Conservation (phyloP, 371 early-diverging fungal genomes). For the Syncephalis plumigaleata region DNA sequence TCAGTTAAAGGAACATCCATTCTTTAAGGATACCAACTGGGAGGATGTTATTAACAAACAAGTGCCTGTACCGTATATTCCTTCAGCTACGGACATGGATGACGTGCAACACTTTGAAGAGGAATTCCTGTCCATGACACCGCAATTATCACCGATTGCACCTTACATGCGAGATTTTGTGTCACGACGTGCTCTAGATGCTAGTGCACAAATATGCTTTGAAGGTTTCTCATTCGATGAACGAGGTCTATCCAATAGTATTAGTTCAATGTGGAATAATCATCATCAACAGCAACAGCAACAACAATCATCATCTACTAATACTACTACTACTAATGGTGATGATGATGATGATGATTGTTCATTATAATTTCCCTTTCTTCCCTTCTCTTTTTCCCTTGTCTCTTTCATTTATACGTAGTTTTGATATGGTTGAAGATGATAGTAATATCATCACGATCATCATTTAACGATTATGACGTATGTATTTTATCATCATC, state of each 20-base stretch:
- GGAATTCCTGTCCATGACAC: conserved; percentile 33
- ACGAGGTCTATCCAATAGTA: not conserved
- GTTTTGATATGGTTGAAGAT: too few species aligned
- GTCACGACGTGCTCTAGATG: not conserved
- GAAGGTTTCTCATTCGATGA: conserved; percentile 2
- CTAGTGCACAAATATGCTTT: conserved; percentile 1
- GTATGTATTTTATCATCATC: too few species aligned
- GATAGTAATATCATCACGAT: too few species aligned
- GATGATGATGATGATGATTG: too few species aligned
- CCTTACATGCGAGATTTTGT: not conserved
- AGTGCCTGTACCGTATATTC: conserved; percentile 21
- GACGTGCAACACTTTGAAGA: conserved; percentile 52
- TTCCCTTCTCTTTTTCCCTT: too few species aligned
- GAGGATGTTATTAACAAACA: conserved; percentile 14
- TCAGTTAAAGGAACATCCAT: conserved; percentile 47
- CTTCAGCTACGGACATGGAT: conserved; percentile 24
- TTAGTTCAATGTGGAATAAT: too few species aligned
- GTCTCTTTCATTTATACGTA: too few species aligned
- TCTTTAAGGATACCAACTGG: conserved; percentile 50
- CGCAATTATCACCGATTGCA: conserved; percentile 15
- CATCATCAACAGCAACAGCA: too few species aligned
- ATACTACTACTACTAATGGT: too few species aligned
- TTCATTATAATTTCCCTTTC: too few species aligned
- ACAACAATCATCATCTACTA: too few species aligned
- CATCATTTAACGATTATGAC: too few species aligned